Evolutionary conservation across 495 filamentous ascomycete genomes (phyloP).

Genomic region (Sordaria brevicollis): DNA sequence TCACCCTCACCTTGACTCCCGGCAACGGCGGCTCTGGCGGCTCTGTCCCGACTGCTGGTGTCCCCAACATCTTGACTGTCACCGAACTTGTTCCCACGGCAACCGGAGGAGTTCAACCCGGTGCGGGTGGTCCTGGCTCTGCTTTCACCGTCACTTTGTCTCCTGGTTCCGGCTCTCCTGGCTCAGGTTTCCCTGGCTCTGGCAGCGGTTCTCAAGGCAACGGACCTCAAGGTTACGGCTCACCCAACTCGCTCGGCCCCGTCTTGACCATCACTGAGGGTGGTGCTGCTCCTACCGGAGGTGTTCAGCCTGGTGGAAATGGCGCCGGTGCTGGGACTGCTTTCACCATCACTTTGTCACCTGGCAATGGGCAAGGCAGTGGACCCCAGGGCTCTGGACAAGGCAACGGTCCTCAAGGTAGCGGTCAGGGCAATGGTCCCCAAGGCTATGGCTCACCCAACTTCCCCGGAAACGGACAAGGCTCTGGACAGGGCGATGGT

Average conservation of each 20-base stretch:
- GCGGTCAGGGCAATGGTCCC: background rate
- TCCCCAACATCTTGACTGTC: background rate
- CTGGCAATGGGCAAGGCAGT: background rate
- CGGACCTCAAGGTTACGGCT: background rate
- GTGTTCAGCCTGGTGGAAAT: background rate
- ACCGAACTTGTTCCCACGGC: background rate
- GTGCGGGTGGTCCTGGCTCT: background rate
- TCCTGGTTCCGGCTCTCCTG: background rate
- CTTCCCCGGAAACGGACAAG: background rate
- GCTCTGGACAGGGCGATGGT: background rate
- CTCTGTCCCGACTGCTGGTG: background rate
- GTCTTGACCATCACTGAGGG: constrained; percentile 1
- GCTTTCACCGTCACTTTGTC: background rate
- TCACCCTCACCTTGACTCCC: background rate
- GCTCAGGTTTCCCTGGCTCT: background rate
- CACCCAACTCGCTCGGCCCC: background rate
- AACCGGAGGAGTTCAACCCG: background rate
- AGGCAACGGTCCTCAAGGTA: background rate
- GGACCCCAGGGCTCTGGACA: background rate
- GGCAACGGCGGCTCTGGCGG: background rate
- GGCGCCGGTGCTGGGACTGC: background rate
- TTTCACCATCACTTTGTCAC: background rate
- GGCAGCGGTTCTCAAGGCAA: background rate
- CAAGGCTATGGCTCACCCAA: background rate
- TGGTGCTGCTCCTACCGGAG: background rate